Conservation (phyloP, 768 basidiomycete species). For the Naematelia aurantialba region DNA sequence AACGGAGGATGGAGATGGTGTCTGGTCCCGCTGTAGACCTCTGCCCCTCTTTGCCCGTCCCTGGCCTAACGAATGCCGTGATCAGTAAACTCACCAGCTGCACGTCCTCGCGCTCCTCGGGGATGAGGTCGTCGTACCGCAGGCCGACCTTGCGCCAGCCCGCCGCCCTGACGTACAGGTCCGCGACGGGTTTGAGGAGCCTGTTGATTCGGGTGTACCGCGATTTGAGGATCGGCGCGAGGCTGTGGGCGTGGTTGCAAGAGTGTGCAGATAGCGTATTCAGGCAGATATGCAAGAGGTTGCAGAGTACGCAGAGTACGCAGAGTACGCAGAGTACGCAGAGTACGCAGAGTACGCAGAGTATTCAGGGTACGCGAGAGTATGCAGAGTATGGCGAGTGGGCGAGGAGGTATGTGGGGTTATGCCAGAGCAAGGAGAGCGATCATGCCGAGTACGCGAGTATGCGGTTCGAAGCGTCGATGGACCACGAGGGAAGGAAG, state of each 20-base stretch:
- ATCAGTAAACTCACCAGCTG: constrained; percentile 47
- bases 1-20: too few relatives aligned
- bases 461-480: not conserved
- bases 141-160: constrained; percentile 86
- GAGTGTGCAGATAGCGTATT: not conserved
- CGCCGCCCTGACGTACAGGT: constrained; percentile 72
- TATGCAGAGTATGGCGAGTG: not conserved
- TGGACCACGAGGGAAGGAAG: not conserved
- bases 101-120: constrained; percentile 46
- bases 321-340: constrained; percentile 4
- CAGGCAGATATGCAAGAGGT: not conserved
- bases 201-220: constrained; percentile 62
- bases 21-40: too few relatives aligned
- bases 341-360: too few relatives aligned
- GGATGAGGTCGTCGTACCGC: constrained; percentile 82
- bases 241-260: constrained; percentile 17
- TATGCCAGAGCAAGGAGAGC: too few relatives aligned
- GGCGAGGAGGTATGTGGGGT: not conserved
- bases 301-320: constrained; percentile 3
- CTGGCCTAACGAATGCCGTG: too few relatives aligned
- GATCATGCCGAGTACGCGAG: not conserved
- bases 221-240: constrained; percentile 71
- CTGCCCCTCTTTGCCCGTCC: too few relatives aligned
- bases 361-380: not conserved
- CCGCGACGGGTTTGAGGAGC: constrained; percentile 71